Base-by-base conservation (phyloP, 2,329 filamentous ascomycete species). In the Ampelomyces quisqualis region DNA sequence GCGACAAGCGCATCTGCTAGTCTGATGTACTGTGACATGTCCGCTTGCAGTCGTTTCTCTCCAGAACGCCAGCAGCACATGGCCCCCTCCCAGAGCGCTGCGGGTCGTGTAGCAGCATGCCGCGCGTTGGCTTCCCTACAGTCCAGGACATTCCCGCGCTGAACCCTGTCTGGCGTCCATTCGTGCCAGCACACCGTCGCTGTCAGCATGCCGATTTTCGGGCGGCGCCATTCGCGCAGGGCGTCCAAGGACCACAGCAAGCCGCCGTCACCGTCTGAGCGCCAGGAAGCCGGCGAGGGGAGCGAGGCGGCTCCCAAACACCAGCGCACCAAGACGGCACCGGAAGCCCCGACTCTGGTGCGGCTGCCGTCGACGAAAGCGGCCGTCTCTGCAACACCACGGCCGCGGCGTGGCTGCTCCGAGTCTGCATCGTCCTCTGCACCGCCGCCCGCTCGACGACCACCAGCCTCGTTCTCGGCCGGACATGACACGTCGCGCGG, bases 401-500 rank as follows among this genome's bases (percentile, higher is more conserved):
- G 54, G 36, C 45, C 45, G 24, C 56, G 55, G 39, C 55, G 59
- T 31, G 42, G 44, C 21, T n/a, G n/a, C n/a, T 57, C 56, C 21
- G 55, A 55, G 53, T 60, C 61, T 47, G 53, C 60, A 45, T 55
- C 60, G n/a, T 58, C 59, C 15, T 56, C 52, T 4, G 54, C 43
- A 42, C n/a, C n/a, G 35, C 59, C 64, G 14, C 51, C 48, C 27
- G 41, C 49, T 23, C 66, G 66, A 62, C 61, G 70, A 49, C 67
- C 73, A 20, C 74, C 74, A 27, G 73, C 73, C 17, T 76, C 73
- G 34, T 69, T 70, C 48, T 74, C 70, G 51, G 72, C 67, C 73
- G 69, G 73, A 74, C 53, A 74, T 77, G 72, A 74, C 57, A 75
- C 71, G 20, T 70, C 67, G 41, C 64, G 69, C 55, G 76, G 74